Base-by-base conservation (phyloP, 768 basidiomycete species). In the Gymnopilus junonius region DNA sequence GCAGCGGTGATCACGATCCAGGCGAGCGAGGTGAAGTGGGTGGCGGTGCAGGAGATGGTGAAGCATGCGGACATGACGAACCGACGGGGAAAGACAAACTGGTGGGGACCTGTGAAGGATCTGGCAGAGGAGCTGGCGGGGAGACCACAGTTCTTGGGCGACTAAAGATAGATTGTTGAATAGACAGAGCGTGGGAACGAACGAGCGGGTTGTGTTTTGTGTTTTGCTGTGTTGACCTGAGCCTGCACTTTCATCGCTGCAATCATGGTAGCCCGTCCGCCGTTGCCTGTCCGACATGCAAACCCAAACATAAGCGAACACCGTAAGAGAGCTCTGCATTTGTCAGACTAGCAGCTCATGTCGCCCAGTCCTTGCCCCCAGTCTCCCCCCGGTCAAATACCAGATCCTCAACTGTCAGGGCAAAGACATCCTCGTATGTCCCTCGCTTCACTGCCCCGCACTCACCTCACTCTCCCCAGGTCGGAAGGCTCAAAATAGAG, bases 1-100 rank as follows among this genome's bases (percentile, higher is more conserved):
- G 95, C 94, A 1, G 92, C 94, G 10, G 89, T 95, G 59, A 97
- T 99, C 69, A 96, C 92, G 27, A 92, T 99, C 66, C 92, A 97
- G 73, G 86, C 91, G 21, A 89, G 91, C 54, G 78, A 84, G 35
- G 82, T 99, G 66, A 80, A 87, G 65, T 94, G 94, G 87, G 92
- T 95, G 1, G 86, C 92, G 0, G 92, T 96, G 63, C 81, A 84
- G 64, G 93, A 93, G 69, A 93, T 99, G 86, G 80, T 92, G 58
- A 79, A 81, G 62, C 89, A 94, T 51, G 93, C 97, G 23, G 96
- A 99, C 76, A 93, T 97, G 90, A 87, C 85, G 80, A 88, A 95
- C 74, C 83, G 97, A 63, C 77, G 95, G 63, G 95, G 94, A 0
- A 92, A 87, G 73, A 75, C 79, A 27, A 77, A 81, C 55, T 95